Base-by-base conservation (phyloP, 495 filamentous ascomycete species). In the Penicillium paradoxum region DNA sequence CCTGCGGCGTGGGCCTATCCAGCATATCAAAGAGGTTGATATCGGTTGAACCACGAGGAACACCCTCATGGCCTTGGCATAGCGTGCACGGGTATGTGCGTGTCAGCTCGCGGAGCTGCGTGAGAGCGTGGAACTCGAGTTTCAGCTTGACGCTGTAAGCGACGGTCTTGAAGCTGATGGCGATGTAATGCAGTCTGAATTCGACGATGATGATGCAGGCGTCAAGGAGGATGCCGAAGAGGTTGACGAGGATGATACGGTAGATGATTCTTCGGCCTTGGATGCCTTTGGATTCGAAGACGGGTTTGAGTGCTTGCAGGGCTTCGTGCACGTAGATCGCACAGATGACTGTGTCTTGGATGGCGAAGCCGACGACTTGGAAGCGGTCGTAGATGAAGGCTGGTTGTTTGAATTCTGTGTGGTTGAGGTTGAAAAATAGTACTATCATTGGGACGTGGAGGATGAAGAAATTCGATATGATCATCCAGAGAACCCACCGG, bases 141-240 rank as follows among this genome's bases (percentile, higher is more conserved):
- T 83, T 84, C 15, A 85, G 70, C 56, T 85, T 84, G 58, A 84
- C 65, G 53, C 74, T 76, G 68, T 84, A 84, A 0, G 82, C 69
- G 18, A 77, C 8, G 65, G 73, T 58, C 79, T 79, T 54, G 76
- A 65, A 18, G 72, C 73, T 24, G 72, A 76, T 62, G 78, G 72
- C 15, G 71, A 69, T 37, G 64, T 63, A 79, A 24, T 76, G 61
- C 8, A 70, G 60, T 37, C 63, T 58, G 43, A 75, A 83, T 54
- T 82, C 77, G 7, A 78, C 61, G 9, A 67, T 64, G n/a, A 84
- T 59, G 13, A 82, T 68, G 18, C 71, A 55, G 13, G 78, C 54
- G 53, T 83, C 73, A 65, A 83, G 63, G 29, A 68, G 51, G 22
- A 80, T 70, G 45, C 80, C 74, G 41, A 81, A 48, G 0, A 71